Evolutionary conservation across 148 eudicot genomes (phyloP).

Genomic region (Nyssa sinensis): DNA sequence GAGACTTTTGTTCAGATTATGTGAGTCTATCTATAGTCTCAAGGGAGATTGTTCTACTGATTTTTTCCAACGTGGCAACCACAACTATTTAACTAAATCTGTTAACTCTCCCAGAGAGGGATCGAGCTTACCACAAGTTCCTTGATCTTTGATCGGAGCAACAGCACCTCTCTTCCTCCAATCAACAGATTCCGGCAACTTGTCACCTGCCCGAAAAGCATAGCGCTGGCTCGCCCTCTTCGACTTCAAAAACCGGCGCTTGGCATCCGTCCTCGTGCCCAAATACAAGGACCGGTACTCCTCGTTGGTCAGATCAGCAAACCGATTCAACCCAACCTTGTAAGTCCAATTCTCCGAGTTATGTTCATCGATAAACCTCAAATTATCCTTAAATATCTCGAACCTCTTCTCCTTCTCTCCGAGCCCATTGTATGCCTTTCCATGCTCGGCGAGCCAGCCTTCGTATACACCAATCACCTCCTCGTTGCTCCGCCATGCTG

Average conservation of each 20-base stretch:
- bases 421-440: conserved; percentile 61
- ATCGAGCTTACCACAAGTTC: conserved; percentile 74
- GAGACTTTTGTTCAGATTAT: too few relatives aligned
- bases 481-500: conserved; percentile 34
- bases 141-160: conserved; percentile 76
- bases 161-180: conserved; percentile 86
- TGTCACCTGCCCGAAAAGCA: conserved; percentile 41
- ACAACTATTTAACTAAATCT: too few relatives aligned
- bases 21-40: too few relatives aligned
- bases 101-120: too few relatives aligned
- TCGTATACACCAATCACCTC: conserved; percentile 56
- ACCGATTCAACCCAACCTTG: conserved; percentile 69
- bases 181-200: conserved; percentile 65
- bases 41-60: too few relatives aligned
- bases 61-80: too few relatives aligned
- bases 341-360: conserved; percentile 49
- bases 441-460: conserved; percentile 62
- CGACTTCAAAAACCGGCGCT: conserved; percentile 34
- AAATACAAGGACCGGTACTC: conserved; percentile 64
- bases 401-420: conserved; percentile 51
- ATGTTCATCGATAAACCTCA: conserved; percentile 70
- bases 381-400: conserved; percentile 66
- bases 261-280: conserved; percentile 54
- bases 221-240: conserved; percentile 53
- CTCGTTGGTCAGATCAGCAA: conserved; percentile 78